phyloP scores from a whole-genome alignment of 257 asterid species.

The Nicotiana sylvestris region DNA sequence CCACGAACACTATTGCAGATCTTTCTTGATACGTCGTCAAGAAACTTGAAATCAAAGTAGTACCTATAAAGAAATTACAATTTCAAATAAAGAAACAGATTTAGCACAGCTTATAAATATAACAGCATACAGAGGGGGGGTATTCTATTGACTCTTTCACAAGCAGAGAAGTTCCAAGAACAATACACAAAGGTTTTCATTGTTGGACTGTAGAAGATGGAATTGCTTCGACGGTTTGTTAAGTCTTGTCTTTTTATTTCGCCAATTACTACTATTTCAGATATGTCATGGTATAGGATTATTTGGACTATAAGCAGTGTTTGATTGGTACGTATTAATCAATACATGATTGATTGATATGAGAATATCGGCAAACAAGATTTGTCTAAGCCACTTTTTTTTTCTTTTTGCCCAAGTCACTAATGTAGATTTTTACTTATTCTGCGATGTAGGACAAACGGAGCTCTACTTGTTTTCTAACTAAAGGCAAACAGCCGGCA shows the following conservation, averaged over 20 bases:
- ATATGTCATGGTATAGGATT: neutral
- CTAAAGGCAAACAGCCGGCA: neutral
- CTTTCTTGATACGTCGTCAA: constrained; percentile 70
- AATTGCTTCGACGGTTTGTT: neutral
- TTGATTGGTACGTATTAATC: too few relatives aligned
- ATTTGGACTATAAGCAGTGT: neutral
- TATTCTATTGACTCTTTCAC: neutral
- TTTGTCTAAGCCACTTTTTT: neutral
- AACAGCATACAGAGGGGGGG: neutral
- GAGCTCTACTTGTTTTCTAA: neutral
- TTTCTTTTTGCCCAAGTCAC: neutral
- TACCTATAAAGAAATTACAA: constrained; percentile 49
- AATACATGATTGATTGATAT: neutral
- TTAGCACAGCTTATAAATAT: neutral
- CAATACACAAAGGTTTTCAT: neutral
- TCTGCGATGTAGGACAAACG: neutral
- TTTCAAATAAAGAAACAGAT: neutral
- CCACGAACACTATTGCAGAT: constrained; percentile 92
- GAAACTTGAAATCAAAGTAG: constrained; percentile 80
- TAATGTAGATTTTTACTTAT: neutral
- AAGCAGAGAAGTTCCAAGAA: neutral
- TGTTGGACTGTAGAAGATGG: neutral
- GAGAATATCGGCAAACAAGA: neutral
- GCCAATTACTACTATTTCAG: neutral
- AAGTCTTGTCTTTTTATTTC: neutral